Base-by-base conservation (phyloP, 1,139 yeast genomes). In the Sugiyamaella xylanicola region DNA sequence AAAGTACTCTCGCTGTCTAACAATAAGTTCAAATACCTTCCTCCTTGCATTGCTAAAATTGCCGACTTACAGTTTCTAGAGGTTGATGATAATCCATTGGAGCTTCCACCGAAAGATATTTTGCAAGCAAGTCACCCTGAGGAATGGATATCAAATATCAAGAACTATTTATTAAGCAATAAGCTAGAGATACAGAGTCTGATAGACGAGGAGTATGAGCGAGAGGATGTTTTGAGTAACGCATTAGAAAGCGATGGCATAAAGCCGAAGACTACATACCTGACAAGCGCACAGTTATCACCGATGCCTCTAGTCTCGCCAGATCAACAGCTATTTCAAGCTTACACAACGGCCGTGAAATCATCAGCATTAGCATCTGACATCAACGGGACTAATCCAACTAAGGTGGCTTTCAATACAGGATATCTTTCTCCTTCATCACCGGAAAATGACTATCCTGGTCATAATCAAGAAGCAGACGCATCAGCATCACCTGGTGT, bases 61-160 rank as follows among this genome's bases (percentile, higher is more conserved):
- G 69, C 74, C 2, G 77, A 76, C 54, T 75, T 89, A 52, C 78
- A 80, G 58, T 79, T 86, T 52, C 73, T 88, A n/a, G 93, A 87
- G 65, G 75, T 86, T 3, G 83, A 82, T n/a, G 83, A 80, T 39
- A 87, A 88, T 61, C 90, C 91, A 1, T 75, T 87, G 53, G 67
- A 78, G 1, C 64, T 77, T 55, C 87, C 88, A 0, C 76, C 85
- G 3, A 51, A 71, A 63, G 59, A 69, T 60, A 45, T 77, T 68
- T 59, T 81, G 68, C 59, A 61, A 15, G 65, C 65, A 9, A 63
- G 65, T 7, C n/a, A 16, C 20, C 48, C 47, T 4, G 53, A 37
- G 1, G 87, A 83, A 56, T 85, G 87, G 82, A 74, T 85, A 2
- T 77, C 74, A 7, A 79, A 78, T 52, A 73, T 86, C 51, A 79